Base-by-base conservation (phyloP, 2,329 filamentous ascomycete genomes). In the Bisporella sp. region DNA sequence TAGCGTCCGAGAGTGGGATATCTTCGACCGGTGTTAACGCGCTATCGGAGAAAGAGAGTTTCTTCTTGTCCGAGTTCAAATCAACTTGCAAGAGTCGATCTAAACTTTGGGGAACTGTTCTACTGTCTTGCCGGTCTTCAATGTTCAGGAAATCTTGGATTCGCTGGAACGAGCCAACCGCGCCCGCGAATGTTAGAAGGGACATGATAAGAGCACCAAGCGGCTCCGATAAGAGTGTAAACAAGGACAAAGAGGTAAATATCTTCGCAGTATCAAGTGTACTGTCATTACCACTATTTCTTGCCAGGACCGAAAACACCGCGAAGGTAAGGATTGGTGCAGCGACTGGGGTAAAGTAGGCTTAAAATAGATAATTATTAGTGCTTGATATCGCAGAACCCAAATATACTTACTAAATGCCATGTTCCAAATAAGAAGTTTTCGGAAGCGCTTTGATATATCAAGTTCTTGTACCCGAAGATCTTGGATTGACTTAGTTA, bases 211-310 rank as follows among this genome's bases (percentile, higher is more conserved):
- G 57, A 45, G 59, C 62, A 30, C 66, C 66, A 3, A 73, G 59
- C 1, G 70, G 69, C 7, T 64, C 58, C 1, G 66, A 55, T n/a
- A 72, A 52, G 0, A 73, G 59, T 1, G 67, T 54, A 12, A 72
- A 63, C 12, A 70, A 64, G 1, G 70, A 70, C 1, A 72, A 44
- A 0, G 68, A 67, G 0, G 71, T 70, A 46, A 73, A 73, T 13
- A 71, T 54, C 53, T 6, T 47, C 6, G 41, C 39, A 6, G 51
- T 51, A 35, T 55, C 49, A 9, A 42, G 50, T n/a, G 53, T 62
- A 29, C 61, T 48, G 5, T 57, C 59, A 3, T 64, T 62, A 9
- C 49, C 50, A 1, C 52, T 52, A 2, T 61, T 46, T 4, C 59
- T 52, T 6, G 62, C 60, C 21, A 21, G 21, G 21, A 21, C 21